Evolutionary conservation across 352 stramenopile species (phyloP), one percentile per base, ranked within the genome.

Genomic region (Plasmopara muralis): DNA sequence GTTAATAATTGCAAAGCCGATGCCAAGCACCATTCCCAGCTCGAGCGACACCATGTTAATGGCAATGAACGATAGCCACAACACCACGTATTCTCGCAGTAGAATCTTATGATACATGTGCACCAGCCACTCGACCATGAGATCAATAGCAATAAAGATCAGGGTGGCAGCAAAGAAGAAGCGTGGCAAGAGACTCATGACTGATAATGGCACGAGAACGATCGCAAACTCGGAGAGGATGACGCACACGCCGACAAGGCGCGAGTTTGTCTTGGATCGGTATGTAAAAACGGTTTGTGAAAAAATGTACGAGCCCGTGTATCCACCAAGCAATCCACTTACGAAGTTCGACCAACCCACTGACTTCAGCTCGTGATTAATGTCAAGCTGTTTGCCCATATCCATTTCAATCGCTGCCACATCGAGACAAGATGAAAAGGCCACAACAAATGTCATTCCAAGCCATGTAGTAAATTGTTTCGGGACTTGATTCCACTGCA

Each of bases 221-320:
- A 97, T 78, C 18, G 77, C 79, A 42, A 96, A 86, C 64, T 97
- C 89, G 25, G 66, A 86, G 39, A 87, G 41, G 38, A 96, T 93
- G 53, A 97, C 87, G 30, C 94, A 86, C 4, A 96, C 43, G 38
- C 94, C 93, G 48, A 97, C 92, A 43, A 95, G 76, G 13, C 90
- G 72, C 31, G 82, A 93, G 59, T 97, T 90, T 60, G 85, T 87
- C 50, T 88, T 87, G 57, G 90, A 96, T 6, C 89, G 80, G 65
- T 93, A 97, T 16, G 95, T 98, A 68, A 99, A 98, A 56, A 99
- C 98, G 15, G 93, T 98, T 76, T 99, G 96, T 30, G 80, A 97
- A 69, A 99, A 99, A 56, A 99, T 99, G 70, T 99, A 99, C 20
- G 83, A 97, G 7, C 97, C 97, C 9, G 95, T 98, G 74, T 98